Conservation (phyloP, 2,329 filamentous ascomycete genomes). For the Ophiostoma perfectum region DNA sequence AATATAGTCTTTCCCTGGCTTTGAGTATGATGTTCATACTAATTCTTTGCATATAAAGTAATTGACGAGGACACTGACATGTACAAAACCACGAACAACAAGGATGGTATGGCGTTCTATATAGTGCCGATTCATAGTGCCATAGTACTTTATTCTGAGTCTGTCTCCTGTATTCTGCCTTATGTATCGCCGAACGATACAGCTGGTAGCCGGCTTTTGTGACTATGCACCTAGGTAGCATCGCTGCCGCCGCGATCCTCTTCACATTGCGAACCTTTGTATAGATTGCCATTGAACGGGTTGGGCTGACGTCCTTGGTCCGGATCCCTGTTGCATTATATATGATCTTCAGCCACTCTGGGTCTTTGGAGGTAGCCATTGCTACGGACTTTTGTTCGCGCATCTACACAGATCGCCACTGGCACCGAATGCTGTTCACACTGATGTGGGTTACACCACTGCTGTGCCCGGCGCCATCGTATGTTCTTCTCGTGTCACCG, state of each 20-base stretch:
- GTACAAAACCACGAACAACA: background rate
- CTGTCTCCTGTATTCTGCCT: background rate
- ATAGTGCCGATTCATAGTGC: background rate
- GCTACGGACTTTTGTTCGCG: background rate
- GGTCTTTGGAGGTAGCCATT: background rate
- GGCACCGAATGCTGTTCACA: constrained; percentile 23
- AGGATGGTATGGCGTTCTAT: background rate
- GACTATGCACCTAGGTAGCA: background rate
- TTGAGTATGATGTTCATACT: background rate
- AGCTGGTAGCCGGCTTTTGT: background rate
- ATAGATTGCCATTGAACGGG: constrained; percentile 18
- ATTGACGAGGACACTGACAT: background rate
- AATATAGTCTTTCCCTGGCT: too few species aligned
- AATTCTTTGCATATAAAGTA: background rate
- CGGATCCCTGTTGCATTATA: constrained; percentile 17
- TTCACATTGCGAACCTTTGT: background rate
- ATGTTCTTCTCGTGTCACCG: constrained; percentile 25
- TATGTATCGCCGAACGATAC: background rate
- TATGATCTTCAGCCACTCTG: background rate
- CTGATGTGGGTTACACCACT: constrained; percentile 22
- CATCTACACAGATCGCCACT: background rate
- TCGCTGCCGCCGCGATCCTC: background rate
- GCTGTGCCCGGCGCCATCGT: constrained; percentile 19
- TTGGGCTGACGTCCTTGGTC: constrained; percentile 23
- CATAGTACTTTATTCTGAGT: background rate